Evolutionary conservation across 2,329 filamentous ascomycete species (phyloP).

Genomic region (Trichoderma atroviride): DNA sequence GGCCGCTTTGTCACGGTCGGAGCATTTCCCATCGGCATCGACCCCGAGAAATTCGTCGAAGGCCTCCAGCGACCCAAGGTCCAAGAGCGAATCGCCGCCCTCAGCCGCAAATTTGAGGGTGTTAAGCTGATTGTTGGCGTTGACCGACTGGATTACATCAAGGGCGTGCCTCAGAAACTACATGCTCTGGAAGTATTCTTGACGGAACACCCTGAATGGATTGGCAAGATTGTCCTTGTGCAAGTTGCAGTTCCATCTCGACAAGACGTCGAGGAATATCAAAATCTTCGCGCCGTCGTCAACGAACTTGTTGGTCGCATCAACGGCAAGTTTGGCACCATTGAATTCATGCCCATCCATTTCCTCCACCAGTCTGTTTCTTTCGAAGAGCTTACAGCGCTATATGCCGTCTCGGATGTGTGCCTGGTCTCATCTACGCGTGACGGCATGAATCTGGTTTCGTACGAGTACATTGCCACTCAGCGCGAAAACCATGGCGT

Average conservation of each 20-base stretch:
- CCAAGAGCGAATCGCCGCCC: constrained; percentile 79
- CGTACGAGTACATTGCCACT: constrained; percentile 96
- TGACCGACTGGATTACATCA: constrained; percentile 97
- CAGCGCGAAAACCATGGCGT: constrained; percentile 89
- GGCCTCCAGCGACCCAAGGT: constrained; percentile 84
- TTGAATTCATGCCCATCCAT: constrained; percentile 99
- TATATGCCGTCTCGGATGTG: constrained; percentile 90
- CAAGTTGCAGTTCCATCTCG: constrained; percentile 94
- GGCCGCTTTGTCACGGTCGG: constrained; percentile 88
- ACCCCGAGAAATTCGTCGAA: constrained; percentile 93
- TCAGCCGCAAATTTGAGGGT: constrained; percentile 90
- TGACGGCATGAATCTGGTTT: constrained; percentile 98
- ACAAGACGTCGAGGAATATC: constrained; percentile 96
- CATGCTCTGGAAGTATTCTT: constrained; percentile 96
- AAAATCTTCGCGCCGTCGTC: constrained; percentile 91
- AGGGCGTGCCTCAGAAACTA: constrained; percentile 95
- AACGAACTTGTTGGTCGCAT: constrained; percentile 97
- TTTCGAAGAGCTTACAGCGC: constrained; percentile 90
- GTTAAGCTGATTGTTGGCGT: constrained; percentile 97
- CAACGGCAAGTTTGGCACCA: constrained; percentile 94
- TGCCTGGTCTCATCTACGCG: constrained; percentile 94
- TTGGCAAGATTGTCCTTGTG: constrained; percentile 93
- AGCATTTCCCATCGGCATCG: constrained; percentile 96
- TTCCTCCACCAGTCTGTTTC: constrained; percentile 96
- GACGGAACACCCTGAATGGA: constrained; percentile 96